These are phyloP conservation scores for Fusarium sp. DNA, from an alignment of 2,329 filamentous ascomycete species.

Conservation along the genomic window DNA sequence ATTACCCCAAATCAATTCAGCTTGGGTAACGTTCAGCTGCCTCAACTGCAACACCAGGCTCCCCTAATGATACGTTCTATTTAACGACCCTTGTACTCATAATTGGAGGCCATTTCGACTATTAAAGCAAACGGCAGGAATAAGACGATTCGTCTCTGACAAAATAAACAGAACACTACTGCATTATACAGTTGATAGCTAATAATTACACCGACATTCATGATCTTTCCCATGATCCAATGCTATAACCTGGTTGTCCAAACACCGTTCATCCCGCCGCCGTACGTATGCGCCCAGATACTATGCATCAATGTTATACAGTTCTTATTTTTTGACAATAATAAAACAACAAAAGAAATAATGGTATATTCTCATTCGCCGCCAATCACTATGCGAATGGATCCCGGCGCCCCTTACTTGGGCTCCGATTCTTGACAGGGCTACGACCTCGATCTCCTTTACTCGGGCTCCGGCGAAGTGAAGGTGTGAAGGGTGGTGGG, in stretches of 20 bases:
- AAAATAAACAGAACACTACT: conserved; percentile 15
- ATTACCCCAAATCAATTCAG: not conserved
- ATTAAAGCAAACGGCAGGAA: not conserved
- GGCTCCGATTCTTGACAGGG: conserved; percentile 60
- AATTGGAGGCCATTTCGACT: not conserved
- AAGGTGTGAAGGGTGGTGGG: conserved; percentile 61
- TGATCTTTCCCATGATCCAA: conserved; percentile 13
- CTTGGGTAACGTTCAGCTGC: not conserved
- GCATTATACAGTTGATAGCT: conserved; percentile 20
- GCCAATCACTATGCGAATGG: conserved; percentile 14
- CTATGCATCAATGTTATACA: conserved; percentile 43
- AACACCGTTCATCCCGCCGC: conserved; percentile 19
- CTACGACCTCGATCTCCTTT: conserved; percentile 64
- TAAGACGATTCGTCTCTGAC: not conserved
- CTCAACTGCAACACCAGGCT: not conserved
- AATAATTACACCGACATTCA: conserved; percentile 23
- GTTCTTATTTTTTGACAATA: conserved; percentile 17
- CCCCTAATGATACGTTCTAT: too few species aligned
- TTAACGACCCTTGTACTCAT: too few species aligned
- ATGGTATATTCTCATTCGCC: not conserved
- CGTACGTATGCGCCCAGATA: conserved; percentile 32
- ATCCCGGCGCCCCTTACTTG: conserved; percentile 50
- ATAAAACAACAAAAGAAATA: conserved; percentile 17
- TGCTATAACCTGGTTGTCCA: conserved; percentile 30
- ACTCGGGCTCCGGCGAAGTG: conserved; percentile 60